A percentile compares a stretch with the other conserved stretches of the same genome.
phyloP scores from a whole-genome alignment of 2,329 filamentous ascomycete genomes.

The Hymenoscyphus infarciens region DNA sequence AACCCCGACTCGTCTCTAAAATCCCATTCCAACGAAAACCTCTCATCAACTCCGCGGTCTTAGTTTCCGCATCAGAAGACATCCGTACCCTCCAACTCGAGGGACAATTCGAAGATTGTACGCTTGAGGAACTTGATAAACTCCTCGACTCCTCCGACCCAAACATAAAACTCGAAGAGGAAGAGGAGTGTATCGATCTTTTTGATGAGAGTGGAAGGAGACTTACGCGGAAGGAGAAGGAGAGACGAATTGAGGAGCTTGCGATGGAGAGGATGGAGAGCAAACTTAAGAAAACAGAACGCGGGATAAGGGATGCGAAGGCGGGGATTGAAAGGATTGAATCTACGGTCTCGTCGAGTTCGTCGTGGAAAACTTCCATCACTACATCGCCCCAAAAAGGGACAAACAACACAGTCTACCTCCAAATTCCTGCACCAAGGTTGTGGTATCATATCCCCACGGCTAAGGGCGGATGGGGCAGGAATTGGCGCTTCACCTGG shows the following conservation, averaged over 20 bases:
- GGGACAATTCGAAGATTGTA: constrained; percentile 32
- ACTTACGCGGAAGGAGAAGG: constrained; percentile 32
- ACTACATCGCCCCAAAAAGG: background rate
- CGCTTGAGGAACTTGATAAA: constrained; percentile 27
- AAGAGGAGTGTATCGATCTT: background rate
- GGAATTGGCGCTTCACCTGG: constrained; percentile 29
- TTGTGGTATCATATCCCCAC: constrained; percentile 13
- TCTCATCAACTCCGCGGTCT: constrained; percentile 27
- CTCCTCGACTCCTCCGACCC: constrained; percentile 14
- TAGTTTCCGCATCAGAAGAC: constrained; percentile 28
- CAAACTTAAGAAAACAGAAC: constrained; percentile 48
- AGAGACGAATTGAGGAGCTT: constrained; percentile 39
- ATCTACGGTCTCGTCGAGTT: constrained; percentile 40
- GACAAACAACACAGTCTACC: constrained; percentile 14
- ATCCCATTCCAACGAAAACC: background rate
- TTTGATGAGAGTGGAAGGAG: constrained; percentile 24
- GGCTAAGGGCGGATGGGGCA: background rate
- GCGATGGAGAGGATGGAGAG: constrained; percentile 50
- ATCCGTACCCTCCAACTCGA: constrained; percentile 29
- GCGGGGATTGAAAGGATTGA: constrained; percentile 57
- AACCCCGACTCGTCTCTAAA: background rate
- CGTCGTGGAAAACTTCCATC: constrained; percentile 22
- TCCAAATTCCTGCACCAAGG: constrained; percentile 27
- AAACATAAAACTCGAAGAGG: constrained; percentile 17
- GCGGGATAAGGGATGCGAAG: constrained; percentile 52